Base-by-base conservation (phyloP, 2,329 filamentous ascomycete genomes). In the Ceratocystis diversiconidia region DNA sequence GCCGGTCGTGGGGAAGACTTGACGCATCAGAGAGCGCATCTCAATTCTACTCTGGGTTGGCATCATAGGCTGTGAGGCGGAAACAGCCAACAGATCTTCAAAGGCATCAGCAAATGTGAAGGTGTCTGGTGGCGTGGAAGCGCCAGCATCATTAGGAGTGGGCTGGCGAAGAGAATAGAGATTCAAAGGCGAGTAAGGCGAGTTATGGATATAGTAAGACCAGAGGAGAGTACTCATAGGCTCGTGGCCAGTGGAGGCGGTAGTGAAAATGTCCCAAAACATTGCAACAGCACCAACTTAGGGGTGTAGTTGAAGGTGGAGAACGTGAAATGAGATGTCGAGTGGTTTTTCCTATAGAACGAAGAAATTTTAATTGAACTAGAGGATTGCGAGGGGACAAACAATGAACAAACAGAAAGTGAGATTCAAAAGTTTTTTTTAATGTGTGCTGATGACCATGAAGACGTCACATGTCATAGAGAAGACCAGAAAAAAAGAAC, bases 21-120 rank as follows among this genome's bases (percentile, higher is more conserved):
- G 71, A 25, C 71, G 71, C 52, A 78, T 70, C 12, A 77, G 72
- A 66, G 70, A 73, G 61, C 74, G 73, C 68, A 76, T 73, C 43
- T 74, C 70, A 64, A 75, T 72, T 57, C 73, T 72, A 1, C 70
- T 71, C 12, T 69, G 68, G 25, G 80, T 76, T 22, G 78, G 74
- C 3, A 75, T 74, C 22, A 83, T 71, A 1, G 73, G 71, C 5
- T 74, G 73, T 3, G 76, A 77, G 15, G 76, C 75, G n/a, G 75
- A 76, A 19, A 77, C 76, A n/a, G 74, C 73, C 12, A 84, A 74
- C 17, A 85, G 76, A 68, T 84, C 82, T 69, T 84, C 81, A 68
- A 84, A 83, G 60, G 82, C 81, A 69, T 84, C 81, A 41, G 79
- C 75, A 69, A 82, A 84, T 7, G 79, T 80, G 70, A 82, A 82